Base-by-base conservation (phyloP, 2,329 filamentous ascomycete genomes). In the Helotiales sp. region DNA sequence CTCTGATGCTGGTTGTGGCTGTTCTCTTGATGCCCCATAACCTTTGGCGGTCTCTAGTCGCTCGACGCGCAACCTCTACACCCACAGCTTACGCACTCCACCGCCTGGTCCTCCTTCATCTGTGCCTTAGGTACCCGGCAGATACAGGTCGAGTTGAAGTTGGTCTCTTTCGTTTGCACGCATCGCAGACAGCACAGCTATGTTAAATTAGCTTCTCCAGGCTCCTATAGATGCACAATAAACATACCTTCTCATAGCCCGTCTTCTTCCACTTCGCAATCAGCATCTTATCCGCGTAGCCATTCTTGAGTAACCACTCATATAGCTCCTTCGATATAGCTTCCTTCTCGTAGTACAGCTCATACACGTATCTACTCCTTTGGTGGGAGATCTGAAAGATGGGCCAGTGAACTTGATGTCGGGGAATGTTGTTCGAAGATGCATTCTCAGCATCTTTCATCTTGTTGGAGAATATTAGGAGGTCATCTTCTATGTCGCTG, bases 221-320 rank as follows among this genome's bases (percentile, higher is more conserved):
- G 44, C 5, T 47, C n/a, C 12, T 8, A 24, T 34, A 36, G 31
- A 73, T 27, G 40, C 48, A 40, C 3, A 52, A 56, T 13, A 31
- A 33, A 60, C 80, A 52, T 73, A 91, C 90, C 86, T 98, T 97
- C 76, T 99, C 95, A 70, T 99, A 99, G 15, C 95, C 95, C 70
- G 96, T 90, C 79, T 99, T 99, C 85, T 99, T 99, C 95, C 95
- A 99, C 78, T 99, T 99, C 13, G 95, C 95, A 71, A 99, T 98
- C 71, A 99, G 78, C 79, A 93, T 95, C 46, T 90, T 86, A 75
- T 99, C 95, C 5, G 93, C 95, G 73, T 99, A 98, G 50, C 88
- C 87, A 72, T 99, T 97, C 83, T 99, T 99, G 59, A 99, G 79
- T 63, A 98, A 78, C 88, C 91, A 99, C 67, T 98, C 95, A 75